phyloP scores from a whole-genome alignment of 1,139 yeast genomes.

The Pichia sp. region DNA sequence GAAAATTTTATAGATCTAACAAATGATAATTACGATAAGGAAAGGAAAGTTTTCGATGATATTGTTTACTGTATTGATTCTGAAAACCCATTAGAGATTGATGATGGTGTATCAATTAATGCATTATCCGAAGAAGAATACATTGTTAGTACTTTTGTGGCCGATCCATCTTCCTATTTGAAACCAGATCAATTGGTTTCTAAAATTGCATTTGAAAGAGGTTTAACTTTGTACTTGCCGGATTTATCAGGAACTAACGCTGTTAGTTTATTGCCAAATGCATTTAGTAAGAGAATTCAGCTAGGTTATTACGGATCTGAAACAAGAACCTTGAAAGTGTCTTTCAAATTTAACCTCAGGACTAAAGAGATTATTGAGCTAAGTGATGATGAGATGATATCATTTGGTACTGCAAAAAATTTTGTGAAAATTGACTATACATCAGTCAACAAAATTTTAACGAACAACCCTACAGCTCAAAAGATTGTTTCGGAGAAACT shows the following conservation, averaged over 20 bases:
- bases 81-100: constrained; percentile 78
- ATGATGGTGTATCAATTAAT: constrained; percentile 77
- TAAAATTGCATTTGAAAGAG: constrained; percentile 51
- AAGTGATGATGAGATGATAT: constrained; percentile 28
- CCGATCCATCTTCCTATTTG: constrained; percentile 74
- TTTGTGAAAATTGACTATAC: constrained; percentile 45
- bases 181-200: constrained; percentile 43
- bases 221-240: constrained; percentile 70
- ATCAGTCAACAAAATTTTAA: constrained; percentile 38
- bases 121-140: constrained; percentile 30
- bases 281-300: constrained; percentile 47
- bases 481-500: constrained; percentile 9
- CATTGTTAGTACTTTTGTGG: constrained; percentile 65
- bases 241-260: constrained; percentile 38
- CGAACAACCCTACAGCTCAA: constrained; percentile 10
- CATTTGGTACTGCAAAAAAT: constrained; percentile 35
- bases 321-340: constrained; percentile 46
- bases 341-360: constrained; percentile 31
- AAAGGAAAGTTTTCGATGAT: constrained; percentile 28
- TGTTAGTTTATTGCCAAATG: constrained; percentile 64
- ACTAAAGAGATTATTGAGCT: constrained; percentile 27
- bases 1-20: constrained; percentile 20
- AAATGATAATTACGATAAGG: constrained; percentile 32
- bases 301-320: constrained; percentile 41
- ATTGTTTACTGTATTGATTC: constrained; percentile 83